These are phyloP conservation scores for Plasmodium inui DNA, from an alignment of 169 alveolate genomes.

Conservation along the genomic window DNA sequence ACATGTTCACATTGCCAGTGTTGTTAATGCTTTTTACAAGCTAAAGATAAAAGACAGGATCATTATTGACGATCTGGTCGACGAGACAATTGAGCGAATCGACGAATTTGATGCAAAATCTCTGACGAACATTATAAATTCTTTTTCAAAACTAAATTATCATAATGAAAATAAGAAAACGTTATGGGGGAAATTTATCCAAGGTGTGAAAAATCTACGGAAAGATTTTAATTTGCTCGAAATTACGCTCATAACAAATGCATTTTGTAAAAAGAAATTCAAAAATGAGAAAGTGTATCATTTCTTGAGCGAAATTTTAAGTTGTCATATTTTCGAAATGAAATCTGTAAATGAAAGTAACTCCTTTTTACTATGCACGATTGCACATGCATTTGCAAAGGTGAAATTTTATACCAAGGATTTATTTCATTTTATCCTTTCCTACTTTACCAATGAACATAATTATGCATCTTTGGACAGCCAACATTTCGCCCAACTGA, in stretches of 20 bases:
- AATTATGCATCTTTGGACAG: conserved; percentile 59
- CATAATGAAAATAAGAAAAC: conserved; percentile 39
- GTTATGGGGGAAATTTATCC: conserved; percentile 42
- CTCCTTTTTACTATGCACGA: conserved; percentile 52
- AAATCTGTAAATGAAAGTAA: conserved; percentile 37
- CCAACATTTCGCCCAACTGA: conserved; percentile 67
- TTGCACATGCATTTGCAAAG: conserved; percentile 45
- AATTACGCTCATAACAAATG: conserved; percentile 40
- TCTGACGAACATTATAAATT: conserved; percentile 47
- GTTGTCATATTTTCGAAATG: conserved; percentile 21
- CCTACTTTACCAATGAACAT: conserved; percentile 23
- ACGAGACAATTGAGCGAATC: conserved; percentile 54
- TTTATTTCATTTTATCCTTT: conserved; percentile 26
- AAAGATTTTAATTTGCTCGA: conserved; percentile 62
- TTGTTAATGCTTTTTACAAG: conserved; percentile 59
- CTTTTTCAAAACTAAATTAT: conserved; percentile 57
- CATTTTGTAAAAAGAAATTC: conserved; percentile 49
- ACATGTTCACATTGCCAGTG: conserved; percentile 52
- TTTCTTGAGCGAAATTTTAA: conserved; percentile 24
- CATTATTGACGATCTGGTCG: conserved; percentile 51
- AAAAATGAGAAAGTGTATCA: conserved; percentile 39
- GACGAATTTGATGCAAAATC: conserved; percentile 71
- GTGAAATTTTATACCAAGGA: conserved; percentile 25
- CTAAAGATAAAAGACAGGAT: conserved; percentile 65
- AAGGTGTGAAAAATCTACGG: conserved; percentile 40